Conservation (phyloP, 495 filamentous ascomycete species). For the Hyaloscypha bicolor region DNA sequence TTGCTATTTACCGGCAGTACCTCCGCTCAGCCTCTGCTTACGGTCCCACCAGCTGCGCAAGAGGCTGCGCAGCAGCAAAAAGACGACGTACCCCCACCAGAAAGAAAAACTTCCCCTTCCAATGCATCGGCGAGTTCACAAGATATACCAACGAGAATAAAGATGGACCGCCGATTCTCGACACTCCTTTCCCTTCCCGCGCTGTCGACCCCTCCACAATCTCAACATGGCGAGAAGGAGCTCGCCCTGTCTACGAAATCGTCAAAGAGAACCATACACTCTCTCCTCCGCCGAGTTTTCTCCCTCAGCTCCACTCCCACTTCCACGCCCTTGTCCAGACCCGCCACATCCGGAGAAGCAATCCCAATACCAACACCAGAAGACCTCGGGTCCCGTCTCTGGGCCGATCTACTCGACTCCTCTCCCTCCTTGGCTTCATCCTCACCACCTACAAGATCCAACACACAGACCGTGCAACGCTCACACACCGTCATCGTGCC, state of each 20-base stretch:
- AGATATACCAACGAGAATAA: neutral
- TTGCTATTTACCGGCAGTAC: neutral
- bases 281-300: no score
- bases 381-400: neutral
- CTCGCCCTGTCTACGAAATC: no score
- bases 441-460: no score
- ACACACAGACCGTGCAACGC: no score
- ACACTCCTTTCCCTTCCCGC: neutral
- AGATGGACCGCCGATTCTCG: slow-evolving; percentile 5
- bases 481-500: no score
- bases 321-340: no score
- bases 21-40: neutral
- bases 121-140: neutral
- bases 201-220: neutral
- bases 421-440: no score
- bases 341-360: no score
- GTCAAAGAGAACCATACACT: no score
- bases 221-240: no score
- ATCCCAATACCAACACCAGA: neutral
- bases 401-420: neutral
- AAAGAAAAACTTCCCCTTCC: neutral
- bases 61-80: neutral
- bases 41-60: neutral
- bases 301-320: no score
- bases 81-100: neutral